Evolutionary conservation across 2,329 filamentous ascomycete species (phyloP).

Genomic region (Catunica adiposa): DNA sequence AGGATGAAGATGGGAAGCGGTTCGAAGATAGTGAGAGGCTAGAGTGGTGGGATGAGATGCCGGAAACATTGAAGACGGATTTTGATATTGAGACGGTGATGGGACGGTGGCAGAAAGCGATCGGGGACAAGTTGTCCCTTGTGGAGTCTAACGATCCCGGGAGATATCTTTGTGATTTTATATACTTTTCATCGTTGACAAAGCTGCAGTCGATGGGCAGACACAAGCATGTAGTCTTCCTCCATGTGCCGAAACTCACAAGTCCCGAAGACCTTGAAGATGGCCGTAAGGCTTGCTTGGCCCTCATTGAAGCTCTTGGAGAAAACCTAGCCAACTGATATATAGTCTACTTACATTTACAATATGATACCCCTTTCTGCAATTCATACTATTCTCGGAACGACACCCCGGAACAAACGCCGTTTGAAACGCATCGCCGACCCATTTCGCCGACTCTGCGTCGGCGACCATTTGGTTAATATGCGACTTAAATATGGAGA

Average conservation of each 20-base stretch:
- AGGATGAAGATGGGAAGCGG: constrained; percentile 51
- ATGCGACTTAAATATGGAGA: not conserved
- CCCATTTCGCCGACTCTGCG: not conserved
- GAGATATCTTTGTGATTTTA: constrained; percentile 62
- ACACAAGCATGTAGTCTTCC: constrained; percentile 42
- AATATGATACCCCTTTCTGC: no score
- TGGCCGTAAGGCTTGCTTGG: constrained; percentile 36
- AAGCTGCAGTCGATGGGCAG: constrained; percentile 32
- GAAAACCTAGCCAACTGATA: no score
- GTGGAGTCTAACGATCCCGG: constrained; percentile 48
- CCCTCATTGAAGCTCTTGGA: constrained; percentile 38
- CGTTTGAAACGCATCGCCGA: not conserved
- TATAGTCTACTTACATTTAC: no score
- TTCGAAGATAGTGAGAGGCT: constrained; percentile 31
- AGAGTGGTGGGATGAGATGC: constrained; percentile 39
- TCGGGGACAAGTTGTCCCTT: not conserved
- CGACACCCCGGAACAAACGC: not conserved
- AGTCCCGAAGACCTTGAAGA: constrained; percentile 28
- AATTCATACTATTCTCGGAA: not conserved
- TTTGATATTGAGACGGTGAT: constrained; percentile 42
- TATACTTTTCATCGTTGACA: constrained; percentile 53
- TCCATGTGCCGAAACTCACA: constrained; percentile 52
- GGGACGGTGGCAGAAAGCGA: constrained; percentile 33
- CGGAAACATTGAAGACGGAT: constrained; percentile 38
- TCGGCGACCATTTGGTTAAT: not conserved